These are phyloP conservation scores for Eucalyptus coolabah DNA, from an alignment of 345 rosid species.

Conservation along the genomic window DNA sequence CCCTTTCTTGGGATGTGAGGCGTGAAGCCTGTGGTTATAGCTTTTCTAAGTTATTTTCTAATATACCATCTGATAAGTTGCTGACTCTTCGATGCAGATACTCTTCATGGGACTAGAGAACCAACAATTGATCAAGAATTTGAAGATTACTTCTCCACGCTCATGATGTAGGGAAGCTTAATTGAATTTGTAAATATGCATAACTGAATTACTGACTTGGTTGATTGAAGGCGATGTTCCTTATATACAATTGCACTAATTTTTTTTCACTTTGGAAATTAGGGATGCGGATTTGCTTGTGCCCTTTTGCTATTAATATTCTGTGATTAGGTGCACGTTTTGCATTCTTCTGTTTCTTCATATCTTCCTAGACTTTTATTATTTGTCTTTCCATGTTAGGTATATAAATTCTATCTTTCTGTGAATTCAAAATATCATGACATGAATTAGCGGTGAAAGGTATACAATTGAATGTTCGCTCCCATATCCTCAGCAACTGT, in stretches of 20 bases:
- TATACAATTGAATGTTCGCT: neutral
- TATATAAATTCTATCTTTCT: neutral
- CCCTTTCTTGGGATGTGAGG: neutral
- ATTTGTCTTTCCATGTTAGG: neutral
- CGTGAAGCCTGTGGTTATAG: neutral
- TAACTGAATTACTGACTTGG: neutral
- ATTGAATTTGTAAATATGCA: neutral
- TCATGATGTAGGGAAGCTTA: slow-evolving; percentile 11
- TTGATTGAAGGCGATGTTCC: neutral
- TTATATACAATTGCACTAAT: neutral
- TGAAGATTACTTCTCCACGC: slow-evolving; percentile 29
- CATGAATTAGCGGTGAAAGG: neutral
- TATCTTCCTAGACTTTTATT: neutral
- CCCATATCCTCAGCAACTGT: neutral
- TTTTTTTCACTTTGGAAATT: neutral
- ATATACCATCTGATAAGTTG: neutral
- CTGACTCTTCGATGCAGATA: neutral
- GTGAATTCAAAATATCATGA: neutral
- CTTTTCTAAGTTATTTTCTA: neutral
- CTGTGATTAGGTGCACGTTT: neutral
- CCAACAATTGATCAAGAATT: slow-evolving; percentile 40
- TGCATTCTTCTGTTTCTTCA: neutral
- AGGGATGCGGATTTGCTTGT: neutral
- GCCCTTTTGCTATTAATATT: neutral
- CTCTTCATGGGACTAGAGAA: neutral